These are phyloP conservation scores for Aureobasidium melanogenum DNA, from an alignment of 2,329 filamentous ascomycete genomes.

Conservation along the genomic window DNA sequence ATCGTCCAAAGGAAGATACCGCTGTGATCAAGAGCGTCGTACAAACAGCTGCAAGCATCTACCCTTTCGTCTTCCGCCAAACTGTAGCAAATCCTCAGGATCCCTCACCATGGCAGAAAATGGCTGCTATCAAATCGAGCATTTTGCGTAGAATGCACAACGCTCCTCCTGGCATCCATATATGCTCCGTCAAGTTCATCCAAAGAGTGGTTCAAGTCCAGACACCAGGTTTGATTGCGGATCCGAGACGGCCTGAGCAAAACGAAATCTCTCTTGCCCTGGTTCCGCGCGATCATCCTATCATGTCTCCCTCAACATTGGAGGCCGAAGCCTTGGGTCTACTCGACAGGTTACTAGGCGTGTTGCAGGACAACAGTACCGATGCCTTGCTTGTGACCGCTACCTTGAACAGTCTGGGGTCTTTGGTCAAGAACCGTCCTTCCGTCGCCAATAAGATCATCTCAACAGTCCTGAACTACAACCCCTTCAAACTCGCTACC, in stretches of 20 bases:
- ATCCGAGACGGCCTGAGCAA: conserved; percentile 68
- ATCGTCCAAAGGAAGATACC: conserved; percentile 55
- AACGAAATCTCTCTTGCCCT: conserved; percentile 81
- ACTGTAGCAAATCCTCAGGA: conserved; percentile 85
- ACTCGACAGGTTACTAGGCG: conserved; percentile 74
- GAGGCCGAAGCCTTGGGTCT: conserved; percentile 90
- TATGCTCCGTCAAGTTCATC: conserved; percentile 96
- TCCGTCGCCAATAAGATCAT: conserved; percentile 78
- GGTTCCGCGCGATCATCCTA: conserved; percentile 71
- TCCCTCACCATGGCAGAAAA: conserved; percentile 72
- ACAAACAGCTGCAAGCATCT: conserved; percentile 84
- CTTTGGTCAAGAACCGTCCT: conserved; percentile 73
- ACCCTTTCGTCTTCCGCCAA: conserved; percentile 83
- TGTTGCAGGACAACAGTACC: conserved; percentile 79
- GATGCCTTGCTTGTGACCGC: conserved; percentile 84
- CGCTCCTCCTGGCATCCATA: conserved; percentile 64
- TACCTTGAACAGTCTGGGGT: conserved; percentile 78
- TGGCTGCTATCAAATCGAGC: conserved; percentile 78
- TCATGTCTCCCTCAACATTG: conserved; percentile 69
- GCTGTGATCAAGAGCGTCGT: conserved; percentile 78
- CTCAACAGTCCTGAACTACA: conserved; percentile 79
- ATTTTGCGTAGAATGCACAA: conserved; percentile 85
- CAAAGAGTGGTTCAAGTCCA: conserved; percentile 89
- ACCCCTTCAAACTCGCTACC: conserved; percentile 68
- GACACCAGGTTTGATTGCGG: conserved; percentile 70